phyloP scores from a whole-genome alignment of 176 grass and related monocot species.

The Bolboschoenus planiculmis region DNA sequence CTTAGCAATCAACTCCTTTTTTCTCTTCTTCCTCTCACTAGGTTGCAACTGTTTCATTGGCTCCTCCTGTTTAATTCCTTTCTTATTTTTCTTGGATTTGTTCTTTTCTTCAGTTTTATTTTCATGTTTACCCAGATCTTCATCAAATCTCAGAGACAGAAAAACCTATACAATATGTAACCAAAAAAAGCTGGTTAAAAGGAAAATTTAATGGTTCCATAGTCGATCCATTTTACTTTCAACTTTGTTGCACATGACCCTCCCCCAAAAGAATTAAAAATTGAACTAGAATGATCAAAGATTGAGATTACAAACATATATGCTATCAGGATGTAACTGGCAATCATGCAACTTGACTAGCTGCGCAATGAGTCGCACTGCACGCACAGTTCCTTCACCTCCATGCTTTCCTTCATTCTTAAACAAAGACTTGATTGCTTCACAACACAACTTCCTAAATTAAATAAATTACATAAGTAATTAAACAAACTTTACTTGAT shows the following conservation, averaged over 20 bases:
- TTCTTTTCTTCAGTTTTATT: conserved; percentile 29
- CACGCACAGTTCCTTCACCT: conserved; percentile 83
- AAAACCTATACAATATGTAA: conserved; percentile 48
- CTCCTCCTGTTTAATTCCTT: conserved; percentile 46
- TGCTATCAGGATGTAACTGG: conserved; percentile 83
- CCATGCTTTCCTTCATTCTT: conserved; percentile 89
- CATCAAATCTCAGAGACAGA: conserved; percentile 88
- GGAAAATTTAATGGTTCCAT: neutral
- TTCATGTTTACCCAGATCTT: conserved; percentile 64
- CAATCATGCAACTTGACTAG: conserved; percentile 76
- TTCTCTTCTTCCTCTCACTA: conserved; percentile 71
- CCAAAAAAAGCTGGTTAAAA: neutral
- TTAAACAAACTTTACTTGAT: conserved; percentile 11
- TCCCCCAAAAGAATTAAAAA: neutral
- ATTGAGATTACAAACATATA: conserved; percentile 44
- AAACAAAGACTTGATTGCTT: conserved; percentile 67
- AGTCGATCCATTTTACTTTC: neutral
- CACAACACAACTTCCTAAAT: conserved; percentile 77
- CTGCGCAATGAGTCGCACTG: conserved; percentile 77
- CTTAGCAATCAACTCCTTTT: conserved; percentile 56
- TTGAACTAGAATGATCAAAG: neutral
- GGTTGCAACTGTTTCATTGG: conserved; percentile 41
- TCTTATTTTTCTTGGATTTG: conserved; percentile 62
- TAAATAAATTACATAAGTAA: neutral
- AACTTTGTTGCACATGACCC: neutral